Percentiles rank a stretch among this genome's conserved stretches.
These are phyloP conservation scores for Gryganskiella cystojenkinii DNA, from an alignment of 192 early-diverging fungal genomes.

Conservation along the genomic window DNA sequence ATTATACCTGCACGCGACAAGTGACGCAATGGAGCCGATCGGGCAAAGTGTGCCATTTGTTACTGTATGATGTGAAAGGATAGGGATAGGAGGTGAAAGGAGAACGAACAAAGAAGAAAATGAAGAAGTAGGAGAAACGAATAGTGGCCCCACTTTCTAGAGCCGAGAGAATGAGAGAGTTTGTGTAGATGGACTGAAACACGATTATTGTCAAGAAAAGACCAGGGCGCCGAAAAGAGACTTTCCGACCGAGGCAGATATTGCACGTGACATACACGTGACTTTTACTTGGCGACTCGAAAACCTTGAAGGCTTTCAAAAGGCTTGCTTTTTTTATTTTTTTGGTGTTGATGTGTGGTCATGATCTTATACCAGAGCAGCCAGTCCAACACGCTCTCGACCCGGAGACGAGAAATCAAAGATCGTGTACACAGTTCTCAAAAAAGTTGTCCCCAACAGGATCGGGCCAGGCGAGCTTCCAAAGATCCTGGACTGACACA, in stretches of 20 bases:
- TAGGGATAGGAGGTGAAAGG: background rate
- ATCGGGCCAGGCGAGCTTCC: conserved; percentile 41
- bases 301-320: too few species aligned
- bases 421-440: conserved; percentile 39
- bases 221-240: too few species aligned
- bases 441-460: conserved; percentile 22
- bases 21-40: conserved; percentile 26
- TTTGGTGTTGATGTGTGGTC: too few species aligned
- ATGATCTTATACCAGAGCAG: background rate
- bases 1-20: conserved; percentile 29
- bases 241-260: too few species aligned
- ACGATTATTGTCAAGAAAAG: too few species aligned
- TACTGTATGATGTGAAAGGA: background rate
- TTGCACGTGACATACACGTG: too few species aligned
- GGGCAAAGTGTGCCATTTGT: conserved; percentile 35
- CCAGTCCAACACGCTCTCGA: conserved; percentile 34
- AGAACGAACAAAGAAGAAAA: background rate
- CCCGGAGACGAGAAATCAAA: conserved; percentile 40
- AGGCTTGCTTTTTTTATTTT: too few species aligned
- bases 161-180: too few species aligned
- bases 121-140: background rate
- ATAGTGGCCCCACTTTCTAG: background rate
- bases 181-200: too few species aligned
- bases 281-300: too few species aligned
- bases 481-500: conserved; percentile 46